Percentiles rank a stretch among this genome's conserved stretches.
Conservation (phyloP, 768 basidiomycete genomes). For the Russula lepida region DNA sequence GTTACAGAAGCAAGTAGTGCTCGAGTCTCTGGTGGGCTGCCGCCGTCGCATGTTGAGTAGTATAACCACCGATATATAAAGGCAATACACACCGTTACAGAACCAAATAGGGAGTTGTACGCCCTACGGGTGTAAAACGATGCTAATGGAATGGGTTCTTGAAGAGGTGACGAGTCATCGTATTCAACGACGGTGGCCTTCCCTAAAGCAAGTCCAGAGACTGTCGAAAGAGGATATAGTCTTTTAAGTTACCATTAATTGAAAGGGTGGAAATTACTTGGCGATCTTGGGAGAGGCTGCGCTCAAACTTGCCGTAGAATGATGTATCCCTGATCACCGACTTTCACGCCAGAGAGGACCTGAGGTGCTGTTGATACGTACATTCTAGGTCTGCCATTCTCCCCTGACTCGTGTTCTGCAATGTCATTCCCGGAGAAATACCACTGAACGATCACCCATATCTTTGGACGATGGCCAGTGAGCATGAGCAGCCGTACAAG, state of each 20-base stretch:
- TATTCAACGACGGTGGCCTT: neutral
- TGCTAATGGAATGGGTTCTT: neutral
- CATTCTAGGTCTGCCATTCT: neutral
- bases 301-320: slow-evolving; percentile 12
- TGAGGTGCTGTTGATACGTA: neutral
- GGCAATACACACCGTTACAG: neutral
- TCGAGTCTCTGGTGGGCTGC: neutral
- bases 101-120: neutral
- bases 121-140: slow-evolving; percentile 8
- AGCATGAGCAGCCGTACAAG: no score
- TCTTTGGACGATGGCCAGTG: neutral
- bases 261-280: slow-evolving; percentile 2
- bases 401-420: neutral
- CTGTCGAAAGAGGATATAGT: no score
- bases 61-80: neutral
- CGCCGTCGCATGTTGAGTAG: neutral
- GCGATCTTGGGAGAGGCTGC: slow-evolving; percentile 1
- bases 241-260: slow-evolving; percentile 6
- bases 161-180: neutral
- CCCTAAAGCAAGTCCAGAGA: neutral
- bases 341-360: neutral
- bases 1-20: neutral
- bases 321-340: neutral
- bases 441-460: slow-evolving; percentile 3
- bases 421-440: slow-evolving; percentile 14